phyloP scores from a whole-genome alignment of 169 alveolate species.

The Plasmodium gaboni region DNA sequence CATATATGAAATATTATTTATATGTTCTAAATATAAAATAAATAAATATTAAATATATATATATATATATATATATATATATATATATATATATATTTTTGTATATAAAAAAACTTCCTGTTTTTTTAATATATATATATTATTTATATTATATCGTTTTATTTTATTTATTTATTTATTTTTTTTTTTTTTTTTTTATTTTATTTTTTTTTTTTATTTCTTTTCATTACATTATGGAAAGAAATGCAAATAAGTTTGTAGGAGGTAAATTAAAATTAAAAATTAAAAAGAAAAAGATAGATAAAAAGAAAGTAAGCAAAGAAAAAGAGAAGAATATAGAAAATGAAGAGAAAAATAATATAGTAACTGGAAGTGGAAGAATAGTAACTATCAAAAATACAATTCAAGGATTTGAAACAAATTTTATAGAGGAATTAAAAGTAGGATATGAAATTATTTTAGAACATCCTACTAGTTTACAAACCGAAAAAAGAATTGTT shows the following conservation, averaged over 20 bases:
- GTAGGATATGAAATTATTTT: conserved; percentile 78
- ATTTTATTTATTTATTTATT: too few relatives aligned
- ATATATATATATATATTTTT: too few relatives aligned
- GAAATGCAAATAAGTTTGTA: conserved; percentile 14
- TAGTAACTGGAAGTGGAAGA: conserved; percentile 81
- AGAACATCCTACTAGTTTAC: conserved; percentile 80
- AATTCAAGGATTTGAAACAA: conserved; percentile 85
- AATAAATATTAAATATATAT: too few relatives aligned
- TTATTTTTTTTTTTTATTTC: too few relatives aligned
- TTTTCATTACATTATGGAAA: conserved; percentile 10
- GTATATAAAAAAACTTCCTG: too few relatives aligned
- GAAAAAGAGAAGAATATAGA: background rate
- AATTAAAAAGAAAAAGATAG: conserved; percentile 41
- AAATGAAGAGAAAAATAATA: background rate
- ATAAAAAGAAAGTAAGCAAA: background rate
- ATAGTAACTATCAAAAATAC: conserved; percentile 84
- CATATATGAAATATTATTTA: too few relatives aligned
- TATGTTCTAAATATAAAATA: too few relatives aligned
- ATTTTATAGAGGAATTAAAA: conserved; percentile 79
- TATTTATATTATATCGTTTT: too few relatives aligned
- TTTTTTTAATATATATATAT: too few relatives aligned
- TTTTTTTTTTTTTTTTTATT: too few relatives aligned
- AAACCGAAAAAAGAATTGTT: conserved; percentile 78
- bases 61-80: too few relatives aligned
- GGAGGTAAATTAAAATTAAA: conserved; percentile 69